These are phyloP conservation scores for Penicillium expansum DNA, from an alignment of 2,329 filamentous ascomycete genomes.

Conservation along the genomic window DNA sequence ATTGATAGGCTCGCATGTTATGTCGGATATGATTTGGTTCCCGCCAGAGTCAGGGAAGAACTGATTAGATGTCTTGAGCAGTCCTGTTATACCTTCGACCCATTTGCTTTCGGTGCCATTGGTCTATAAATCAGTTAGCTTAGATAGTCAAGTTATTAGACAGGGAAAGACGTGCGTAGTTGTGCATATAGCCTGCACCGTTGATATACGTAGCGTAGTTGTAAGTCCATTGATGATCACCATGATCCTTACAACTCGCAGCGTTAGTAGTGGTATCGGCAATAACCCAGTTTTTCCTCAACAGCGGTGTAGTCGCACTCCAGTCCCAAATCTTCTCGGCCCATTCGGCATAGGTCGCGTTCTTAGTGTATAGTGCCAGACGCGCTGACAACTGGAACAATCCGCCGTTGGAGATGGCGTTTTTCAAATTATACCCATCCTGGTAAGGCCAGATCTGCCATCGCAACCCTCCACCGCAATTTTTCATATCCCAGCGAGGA, in stretches of 20 bases:
- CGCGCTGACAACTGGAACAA: slow-evolving; percentile 76
- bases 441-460: slow-evolving; percentile 80
- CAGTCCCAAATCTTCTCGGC: slow-evolving; percentile 62
- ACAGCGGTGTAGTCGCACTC: slow-evolving; percentile 53
- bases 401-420: slow-evolving; percentile 72
- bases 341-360: slow-evolving; percentile 61
- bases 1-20: slow-evolving; percentile 58
- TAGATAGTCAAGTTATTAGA: slow-evolving; percentile 22
- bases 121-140: slow-evolving; percentile 35
- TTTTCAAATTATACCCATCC: slow-evolving; percentile 76
- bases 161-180: slow-evolving; percentile 36
- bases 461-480: slow-evolving; percentile 66
- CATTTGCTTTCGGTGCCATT: slow-evolving; percentile 51
- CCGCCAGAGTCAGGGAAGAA: slow-evolving; percentile 49
- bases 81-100: slow-evolving; percentile 53
- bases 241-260: slow-evolving; percentile 60
- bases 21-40: slow-evolving; percentile 59
- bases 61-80: slow-evolving; percentile 47
- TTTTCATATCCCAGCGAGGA: slow-evolving; percentile 62
- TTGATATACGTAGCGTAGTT: slow-evolving; percentile 58
- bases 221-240: slow-evolving; percentile 64
- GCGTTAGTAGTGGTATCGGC: slow-evolving; percentile 60
- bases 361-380: slow-evolving; percentile 62
- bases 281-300: slow-evolving; percentile 59
- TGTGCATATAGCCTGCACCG: slow-evolving; percentile 66